Evolutionary conservation across 306 rosid genomes (phyloP), one percentile per base, ranked within the genome.

Genomic region (Mimosa pudica): DNA sequence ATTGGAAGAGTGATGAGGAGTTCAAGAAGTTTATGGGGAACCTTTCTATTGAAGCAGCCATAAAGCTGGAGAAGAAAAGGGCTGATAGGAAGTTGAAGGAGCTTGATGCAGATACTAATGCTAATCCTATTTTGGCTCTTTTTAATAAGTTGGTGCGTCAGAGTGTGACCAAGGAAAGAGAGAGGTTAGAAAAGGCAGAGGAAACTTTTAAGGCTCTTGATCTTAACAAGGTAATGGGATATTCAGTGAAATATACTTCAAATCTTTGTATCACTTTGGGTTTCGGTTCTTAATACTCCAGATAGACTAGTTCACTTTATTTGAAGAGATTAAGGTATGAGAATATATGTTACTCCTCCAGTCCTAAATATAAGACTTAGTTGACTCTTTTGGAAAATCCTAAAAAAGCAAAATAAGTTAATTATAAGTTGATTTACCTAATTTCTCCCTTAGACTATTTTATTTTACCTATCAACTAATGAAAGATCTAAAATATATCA

Each of bases 1-100:
- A 93, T 75, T 93, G 97, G 97, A 93, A 91, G 79, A 87, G 80
- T 1, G 98, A 93, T 67, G 91, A 86, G 75, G 97, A 92, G 77
- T 94, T 94, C 63, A 94, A 92, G 92, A 89, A 86, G 67, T 91
- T 93, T 77, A 91, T 91, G 93, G 94, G 97, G 1, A 92, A 86
- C 64, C 98, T 94, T 58, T 92, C 98, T 0, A 87, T 94, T 20
- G 97, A 94, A 86, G 97, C 97, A 0, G 97, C 98, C 12, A 90
- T 94, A 38, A 94, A 90, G 88, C 87, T 94, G 81, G 98, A 94
- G 87, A 94, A 92, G 88, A 92, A 94, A 81, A 90, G 93, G 44
- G 86, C 97, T 35, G 97, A 90, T 75, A 88, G 92, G 76, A 92
- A 94, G 86, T 92, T 94, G 46, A 94, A 89, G 83, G 89, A 94